Evolutionary conservation across 129 eudicot genomes (phyloP).

Genomic region (Arctium minus): DNA sequence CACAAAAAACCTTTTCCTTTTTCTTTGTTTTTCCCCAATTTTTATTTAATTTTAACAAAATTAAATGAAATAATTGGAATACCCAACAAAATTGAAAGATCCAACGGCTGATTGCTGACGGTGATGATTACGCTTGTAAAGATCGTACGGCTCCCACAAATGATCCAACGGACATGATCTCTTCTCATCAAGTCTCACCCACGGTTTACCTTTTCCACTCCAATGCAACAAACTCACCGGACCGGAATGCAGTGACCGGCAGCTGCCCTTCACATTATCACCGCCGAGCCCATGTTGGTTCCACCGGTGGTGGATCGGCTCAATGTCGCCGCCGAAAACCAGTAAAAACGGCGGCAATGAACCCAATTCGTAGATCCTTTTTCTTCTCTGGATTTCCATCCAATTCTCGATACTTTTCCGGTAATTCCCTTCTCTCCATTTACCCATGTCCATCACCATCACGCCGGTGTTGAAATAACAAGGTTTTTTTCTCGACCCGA

Average conservation of each 20-base stretch:
- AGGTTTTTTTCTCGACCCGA: constrained; percentile 43
- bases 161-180: constrained; percentile 91
- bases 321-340: constrained; percentile 74
- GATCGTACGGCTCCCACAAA: constrained; percentile 94
- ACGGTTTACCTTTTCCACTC: constrained; percentile 94
- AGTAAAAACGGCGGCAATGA: constrained; percentile 80
- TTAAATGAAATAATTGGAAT: constrained; percentile 46
- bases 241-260: constrained; percentile 76
- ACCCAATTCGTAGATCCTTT: constrained; percentile 79
- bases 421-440: constrained; percentile 64
- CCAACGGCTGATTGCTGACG: constrained; percentile 33
- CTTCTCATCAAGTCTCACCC: constrained; percentile 82
- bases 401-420: constrained; percentile 60
- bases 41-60: not conserved
- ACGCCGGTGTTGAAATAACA: constrained; percentile 97
- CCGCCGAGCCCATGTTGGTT: constrained; percentile 96
- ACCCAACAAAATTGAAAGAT: constrained; percentile 37
- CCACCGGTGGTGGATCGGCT: constrained; percentile 82
- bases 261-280: constrained; percentile 83
- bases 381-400: constrained; percentile 80
- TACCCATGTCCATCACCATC: constrained; percentile 83
- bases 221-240: constrained; percentile 94
- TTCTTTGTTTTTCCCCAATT: not conserved
- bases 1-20: not conserved
- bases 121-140: constrained; percentile 32